Evolutionary conservation across 228 moss, liverwort and hornwort species (phyloP).

Genomic region (Sphagnum magellanicum): DNA sequence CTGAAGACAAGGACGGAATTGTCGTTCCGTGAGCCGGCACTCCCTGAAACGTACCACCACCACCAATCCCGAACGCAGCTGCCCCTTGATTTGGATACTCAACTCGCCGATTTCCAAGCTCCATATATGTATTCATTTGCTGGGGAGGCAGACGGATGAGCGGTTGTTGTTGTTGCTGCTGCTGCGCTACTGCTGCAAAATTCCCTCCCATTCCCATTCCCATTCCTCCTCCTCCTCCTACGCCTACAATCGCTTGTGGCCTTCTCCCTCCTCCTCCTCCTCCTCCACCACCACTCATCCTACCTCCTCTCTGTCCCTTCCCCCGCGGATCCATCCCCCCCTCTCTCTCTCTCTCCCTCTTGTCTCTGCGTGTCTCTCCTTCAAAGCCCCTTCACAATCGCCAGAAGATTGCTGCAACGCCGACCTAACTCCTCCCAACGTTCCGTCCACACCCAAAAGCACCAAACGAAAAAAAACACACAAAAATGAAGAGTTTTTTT

Average conservation of each 20-base stretch:
- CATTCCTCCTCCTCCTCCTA: neutral
- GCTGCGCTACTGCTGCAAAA: neutral
- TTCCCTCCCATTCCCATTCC: no score
- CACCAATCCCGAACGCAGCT: no score
- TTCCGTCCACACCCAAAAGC: no score
- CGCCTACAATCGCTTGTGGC: neutral
- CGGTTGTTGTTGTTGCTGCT: neutral
- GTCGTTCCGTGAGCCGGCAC: neutral
- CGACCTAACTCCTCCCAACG: no score
- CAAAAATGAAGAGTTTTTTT: no score
- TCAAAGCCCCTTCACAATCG: no score
- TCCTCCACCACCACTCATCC: neutral
- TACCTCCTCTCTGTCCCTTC: conserved; percentile 1
- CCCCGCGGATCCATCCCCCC: conserved; percentile 1
- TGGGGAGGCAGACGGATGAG: neutral
- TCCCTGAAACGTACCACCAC: neutral
- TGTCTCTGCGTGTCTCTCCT: neutral
- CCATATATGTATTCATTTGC: neutral
- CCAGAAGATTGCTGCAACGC: no score
- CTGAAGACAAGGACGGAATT: conserved; percentile 10
- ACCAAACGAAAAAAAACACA: no score
- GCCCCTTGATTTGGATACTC: neutral
- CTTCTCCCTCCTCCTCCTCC: neutral
- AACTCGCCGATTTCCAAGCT: neutral
- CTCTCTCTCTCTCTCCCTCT: neutral